Evolutionary conservation across 148 eudicot species (phyloP).

Genomic region (Camellia granthamiana): DNA sequence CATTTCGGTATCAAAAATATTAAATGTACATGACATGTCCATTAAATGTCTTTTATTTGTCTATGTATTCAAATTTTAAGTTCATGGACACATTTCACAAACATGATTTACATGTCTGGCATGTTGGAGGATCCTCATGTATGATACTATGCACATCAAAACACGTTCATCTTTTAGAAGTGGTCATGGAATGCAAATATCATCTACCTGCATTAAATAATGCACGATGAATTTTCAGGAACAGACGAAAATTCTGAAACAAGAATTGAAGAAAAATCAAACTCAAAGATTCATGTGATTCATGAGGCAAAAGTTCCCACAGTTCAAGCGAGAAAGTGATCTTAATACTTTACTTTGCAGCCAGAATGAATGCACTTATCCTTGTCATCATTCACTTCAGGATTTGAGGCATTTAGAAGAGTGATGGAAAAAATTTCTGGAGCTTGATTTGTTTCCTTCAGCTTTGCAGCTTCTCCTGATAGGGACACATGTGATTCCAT

Average conservation of each 20-base stretch:
- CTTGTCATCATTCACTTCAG: not conserved
- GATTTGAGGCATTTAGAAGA: conserved; percentile 7
- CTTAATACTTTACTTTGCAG: not conserved
- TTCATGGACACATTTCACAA: not conserved
- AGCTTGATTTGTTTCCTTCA: conserved; percentile 19
- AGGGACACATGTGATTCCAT: conserved; percentile 1
- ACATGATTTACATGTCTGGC: not conserved
- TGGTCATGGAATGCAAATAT: not conserved
- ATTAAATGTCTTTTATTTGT: too few relatives aligned
- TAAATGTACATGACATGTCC: too few relatives aligned
- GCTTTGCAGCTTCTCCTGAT: conserved; percentile 12
- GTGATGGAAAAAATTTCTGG: conserved; percentile 10
- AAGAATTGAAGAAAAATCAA: not conserved
- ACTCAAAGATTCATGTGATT: not conserved
- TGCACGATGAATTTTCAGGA: not conserved
- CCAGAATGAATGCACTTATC: not conserved
- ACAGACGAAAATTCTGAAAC: not conserved
- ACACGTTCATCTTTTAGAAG: not conserved
- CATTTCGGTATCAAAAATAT: too few relatives aligned
- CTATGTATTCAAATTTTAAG: too few relatives aligned
- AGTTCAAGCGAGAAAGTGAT: not conserved
- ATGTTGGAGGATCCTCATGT: not conserved
- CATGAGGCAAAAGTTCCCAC: not conserved
- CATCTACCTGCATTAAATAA: not conserved
- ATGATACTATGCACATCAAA: not conserved